Evolutionary conservation across 2,329 filamentous ascomycete species (phyloP).

Genomic region (Lizonia empirigonia): DNA sequence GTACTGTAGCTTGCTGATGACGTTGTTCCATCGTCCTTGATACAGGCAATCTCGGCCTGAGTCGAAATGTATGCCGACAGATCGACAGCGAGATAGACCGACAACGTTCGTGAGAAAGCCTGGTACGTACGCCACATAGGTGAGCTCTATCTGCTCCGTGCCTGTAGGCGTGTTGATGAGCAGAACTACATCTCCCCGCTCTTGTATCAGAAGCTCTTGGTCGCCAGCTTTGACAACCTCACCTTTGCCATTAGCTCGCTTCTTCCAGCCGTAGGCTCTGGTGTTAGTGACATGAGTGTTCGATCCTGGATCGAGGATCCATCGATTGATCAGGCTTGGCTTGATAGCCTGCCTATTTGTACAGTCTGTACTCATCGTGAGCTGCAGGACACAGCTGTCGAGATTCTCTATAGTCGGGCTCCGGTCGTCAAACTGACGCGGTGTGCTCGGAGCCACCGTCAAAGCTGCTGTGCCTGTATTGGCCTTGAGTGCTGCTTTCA

Average conservation of each 20-base stretch:
- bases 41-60: conserved; percentile 14
- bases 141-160: too few relatives aligned
- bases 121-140: conserved; percentile 13
- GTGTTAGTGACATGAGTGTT: too few relatives aligned
- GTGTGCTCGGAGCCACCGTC: too few relatives aligned
- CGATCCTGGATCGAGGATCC: too few relatives aligned
- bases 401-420: too few relatives aligned
- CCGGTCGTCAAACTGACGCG: too few relatives aligned
- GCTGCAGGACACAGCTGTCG: too few relatives aligned
- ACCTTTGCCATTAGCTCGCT: conserved; percentile 4
- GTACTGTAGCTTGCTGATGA: conserved; percentile 5
- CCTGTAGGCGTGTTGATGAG: background rate
- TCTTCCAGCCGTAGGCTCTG: too few relatives aligned
- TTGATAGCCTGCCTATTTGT: too few relatives aligned
- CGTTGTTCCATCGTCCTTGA: conserved; percentile 1
- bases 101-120: conserved; percentile 15
- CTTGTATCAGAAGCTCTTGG: background rate
- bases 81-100: conserved; percentile 8
- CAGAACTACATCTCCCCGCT: conserved; percentile 2
- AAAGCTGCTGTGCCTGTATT: background rate
- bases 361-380: too few relatives aligned
- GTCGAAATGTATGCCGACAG: conserved; percentile 12
- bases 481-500: conserved; percentile 5
- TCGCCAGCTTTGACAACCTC: conserved; percentile 7
- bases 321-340: too few relatives aligned